Evolutionary conservation across 371 early-diverging fungal species (phyloP).

Genomic region (Saksenaea vasiformis): DNA sequence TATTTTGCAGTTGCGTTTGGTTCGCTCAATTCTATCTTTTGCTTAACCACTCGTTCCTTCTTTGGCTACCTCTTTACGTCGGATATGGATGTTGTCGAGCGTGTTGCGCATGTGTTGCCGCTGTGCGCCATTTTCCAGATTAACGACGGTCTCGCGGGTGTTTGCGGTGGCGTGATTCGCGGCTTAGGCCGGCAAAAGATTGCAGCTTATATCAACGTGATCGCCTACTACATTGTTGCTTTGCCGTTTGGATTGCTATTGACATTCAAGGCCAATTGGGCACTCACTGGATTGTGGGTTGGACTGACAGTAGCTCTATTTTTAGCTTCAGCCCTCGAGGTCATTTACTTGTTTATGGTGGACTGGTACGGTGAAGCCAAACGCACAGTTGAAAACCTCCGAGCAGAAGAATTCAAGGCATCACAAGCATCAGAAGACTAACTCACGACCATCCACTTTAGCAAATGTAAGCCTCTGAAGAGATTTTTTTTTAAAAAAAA

Average conservation of each 20-base stretch:
- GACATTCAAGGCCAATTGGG: constrained; percentile 57
- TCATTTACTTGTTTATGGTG: constrained; percentile 10
- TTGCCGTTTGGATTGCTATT: constrained; percentile 64
- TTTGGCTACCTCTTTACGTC: constrained; percentile 68
- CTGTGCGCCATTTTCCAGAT: constrained; percentile 78
- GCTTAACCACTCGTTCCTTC: constrained; percentile 38
- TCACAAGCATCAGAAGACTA: background rate
- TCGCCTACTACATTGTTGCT: constrained; percentile 66
- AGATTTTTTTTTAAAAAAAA: too few relatives aligned
- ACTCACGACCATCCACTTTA: too few relatives aligned
- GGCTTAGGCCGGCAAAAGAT: constrained; percentile 68
- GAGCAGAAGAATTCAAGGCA: background rate
- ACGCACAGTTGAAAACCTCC: background rate
- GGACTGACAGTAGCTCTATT: constrained; percentile 54
- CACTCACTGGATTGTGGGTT: constrained; percentile 67
- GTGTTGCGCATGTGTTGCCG: constrained; percentile 72
- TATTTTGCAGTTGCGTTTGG: constrained; percentile 42
- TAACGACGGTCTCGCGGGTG: constrained; percentile 61
- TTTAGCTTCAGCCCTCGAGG: constrained; percentile 21
- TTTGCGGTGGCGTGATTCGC: constrained; percentile 69
- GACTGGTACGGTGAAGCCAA: constrained; percentile 6
- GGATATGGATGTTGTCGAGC: constrained; percentile 63
- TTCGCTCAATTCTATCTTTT: constrained; percentile 27
- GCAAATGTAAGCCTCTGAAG: too few relatives aligned
- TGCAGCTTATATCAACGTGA: constrained; percentile 65